A percentile compares a stretch with the other conserved stretches of the same genome.
These are phyloP conservation scores for Jaltomata sinuosa DNA, from an alignment of 257 asterid genomes.

Conservation along the genomic window DNA sequence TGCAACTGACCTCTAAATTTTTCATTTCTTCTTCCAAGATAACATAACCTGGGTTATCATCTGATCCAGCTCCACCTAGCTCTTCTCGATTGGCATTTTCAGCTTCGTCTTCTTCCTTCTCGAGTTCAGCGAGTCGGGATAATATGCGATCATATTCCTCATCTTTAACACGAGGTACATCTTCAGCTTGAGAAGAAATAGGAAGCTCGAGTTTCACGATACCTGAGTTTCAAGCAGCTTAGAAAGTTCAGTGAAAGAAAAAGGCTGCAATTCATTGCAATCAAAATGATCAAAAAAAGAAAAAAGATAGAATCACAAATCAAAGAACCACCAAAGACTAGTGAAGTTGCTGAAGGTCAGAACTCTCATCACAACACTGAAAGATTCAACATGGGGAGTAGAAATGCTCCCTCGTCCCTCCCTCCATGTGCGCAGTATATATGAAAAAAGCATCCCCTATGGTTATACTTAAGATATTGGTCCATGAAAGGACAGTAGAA, in stretches of 20 bases:
- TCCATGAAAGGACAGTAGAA: not conserved
- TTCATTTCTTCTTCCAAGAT: slow-evolving; percentile 21
- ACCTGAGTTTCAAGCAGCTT: slow-evolving; percentile 17
- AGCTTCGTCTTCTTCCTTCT: slow-evolving; percentile 84
- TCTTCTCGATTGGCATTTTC: slow-evolving; percentile 32
- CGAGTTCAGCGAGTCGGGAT: slow-evolving; percentile 57
- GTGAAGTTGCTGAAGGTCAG: not conserved
- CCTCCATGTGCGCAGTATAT: not conserved
- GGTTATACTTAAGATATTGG: not conserved
- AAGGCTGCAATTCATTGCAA: not conserved
- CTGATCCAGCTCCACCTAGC: slow-evolving; percentile 20
- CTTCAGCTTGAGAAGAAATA: slow-evolving; percentile 18
- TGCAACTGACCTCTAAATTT: slow-evolving; percentile 32
- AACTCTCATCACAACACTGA: not conserved
- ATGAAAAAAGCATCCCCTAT: not conserved
- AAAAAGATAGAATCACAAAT: not conserved
- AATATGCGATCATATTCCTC: slow-evolving; percentile 53
- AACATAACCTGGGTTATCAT: slow-evolving; percentile 5
- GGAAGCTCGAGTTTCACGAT: slow-evolving; percentile 11
- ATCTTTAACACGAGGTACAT: slow-evolving; percentile 25
- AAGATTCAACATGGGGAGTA: not conserved
- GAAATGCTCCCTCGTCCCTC: not conserved
- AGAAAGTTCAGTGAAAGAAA: not conserved
- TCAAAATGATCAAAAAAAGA: not conserved
- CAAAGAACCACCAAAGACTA: not conserved